A percentile compares a stretch with the other conserved stretches of the same genome.
Conservation (phyloP, 495 filamentous ascomycete genomes). For the Ramalina intermedia region DNA sequence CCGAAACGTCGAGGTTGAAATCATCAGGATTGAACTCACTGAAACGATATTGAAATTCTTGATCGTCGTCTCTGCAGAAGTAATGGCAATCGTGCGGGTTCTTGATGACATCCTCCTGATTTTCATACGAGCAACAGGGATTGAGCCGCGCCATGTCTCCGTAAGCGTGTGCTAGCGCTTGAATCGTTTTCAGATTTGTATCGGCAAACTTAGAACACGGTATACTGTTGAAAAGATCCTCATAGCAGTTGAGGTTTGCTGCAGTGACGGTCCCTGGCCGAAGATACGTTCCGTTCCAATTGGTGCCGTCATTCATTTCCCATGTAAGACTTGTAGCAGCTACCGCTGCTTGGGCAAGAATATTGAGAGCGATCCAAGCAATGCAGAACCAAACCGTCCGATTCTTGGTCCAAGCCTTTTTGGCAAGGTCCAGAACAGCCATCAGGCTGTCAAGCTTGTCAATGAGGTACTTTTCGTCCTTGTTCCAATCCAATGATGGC, state of each 20-base stretch:
- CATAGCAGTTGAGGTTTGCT: conserved; percentile 5
- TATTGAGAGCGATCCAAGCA: conserved; percentile 4
- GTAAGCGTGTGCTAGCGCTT: conserved; percentile 4
- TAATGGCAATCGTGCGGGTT: conserved; percentile 4
- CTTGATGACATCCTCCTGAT: not conserved
- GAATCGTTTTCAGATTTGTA: not conserved
- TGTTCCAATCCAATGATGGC: not conserved
- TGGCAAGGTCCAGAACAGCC: conserved; percentile 1
- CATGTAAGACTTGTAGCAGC: conserved; percentile 8
- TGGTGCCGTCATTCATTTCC: conserved; percentile 6
- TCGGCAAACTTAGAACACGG: too few relatives aligned
- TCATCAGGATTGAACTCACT: conserved; percentile 9
- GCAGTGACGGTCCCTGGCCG: conserved; percentile 3
- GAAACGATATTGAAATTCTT: conserved; percentile 14
- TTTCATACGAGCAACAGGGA: not conserved
- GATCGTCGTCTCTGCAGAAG: conserved; percentile 3
- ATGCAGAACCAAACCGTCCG: not conserved
- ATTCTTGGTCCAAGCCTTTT: not conserved
- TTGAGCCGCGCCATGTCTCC: not conserved
- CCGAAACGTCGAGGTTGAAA: conserved; percentile 3
- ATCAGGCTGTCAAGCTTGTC: conserved; percentile 5
- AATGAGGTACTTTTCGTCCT: conserved; percentile 2
- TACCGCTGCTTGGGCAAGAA: conserved; percentile 5
- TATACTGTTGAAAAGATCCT: not conserved
- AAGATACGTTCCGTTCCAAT: conserved; percentile 5